Percentiles rank a stretch among this genome's conserved stretches.
Conservation (phyloP, 257 asterid species). For the Rubia yunnanensis region DNA sequence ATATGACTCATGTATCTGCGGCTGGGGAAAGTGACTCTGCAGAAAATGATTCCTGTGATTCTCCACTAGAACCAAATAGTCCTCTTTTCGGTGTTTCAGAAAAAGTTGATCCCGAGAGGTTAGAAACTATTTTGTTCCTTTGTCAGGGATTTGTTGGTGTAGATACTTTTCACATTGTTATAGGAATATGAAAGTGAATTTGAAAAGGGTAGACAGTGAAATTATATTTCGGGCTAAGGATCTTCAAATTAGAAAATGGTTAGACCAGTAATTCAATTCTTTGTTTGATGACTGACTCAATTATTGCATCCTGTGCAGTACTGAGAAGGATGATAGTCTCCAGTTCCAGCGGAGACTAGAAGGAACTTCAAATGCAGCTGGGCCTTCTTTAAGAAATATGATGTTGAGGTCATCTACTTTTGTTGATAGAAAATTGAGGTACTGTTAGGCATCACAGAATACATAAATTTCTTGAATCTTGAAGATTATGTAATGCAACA, state of each 20-base stretch:
- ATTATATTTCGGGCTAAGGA: not conserved
- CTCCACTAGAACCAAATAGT: constrained; percentile 97
- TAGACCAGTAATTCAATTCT: constrained; percentile 12
- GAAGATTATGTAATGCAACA: not conserved
- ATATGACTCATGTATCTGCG: constrained; percentile 78
- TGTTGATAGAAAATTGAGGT: constrained; percentile 78
- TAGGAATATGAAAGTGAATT: not conserved
- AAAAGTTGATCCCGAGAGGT: constrained; percentile 75
- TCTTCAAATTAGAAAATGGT: not conserved
- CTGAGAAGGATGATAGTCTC: constrained; percentile 74
- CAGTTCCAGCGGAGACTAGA: constrained; percentile 66
- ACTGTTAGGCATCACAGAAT: constrained; percentile 15
- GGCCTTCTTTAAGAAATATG: constrained; percentile 77
- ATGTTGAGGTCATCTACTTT: constrained; percentile 72
- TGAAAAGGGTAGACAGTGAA: not conserved
- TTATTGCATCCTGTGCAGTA: constrained; percentile 34
- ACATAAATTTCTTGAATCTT: not conserved
- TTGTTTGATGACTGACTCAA: constrained; percentile 2
- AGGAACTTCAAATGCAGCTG: constrained; percentile 65
- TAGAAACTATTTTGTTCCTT: constrained; percentile 5
- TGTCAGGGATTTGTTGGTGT: not conserved
- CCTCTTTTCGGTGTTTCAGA: constrained; percentile 88
- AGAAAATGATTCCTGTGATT: constrained; percentile 99
- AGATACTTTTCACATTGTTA: not conserved
- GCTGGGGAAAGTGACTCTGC: constrained; percentile 99